phyloP scores from a whole-genome alignment of 2,329 filamentous ascomycete genomes.

The Neoscytalidium dimidiatum region DNA sequence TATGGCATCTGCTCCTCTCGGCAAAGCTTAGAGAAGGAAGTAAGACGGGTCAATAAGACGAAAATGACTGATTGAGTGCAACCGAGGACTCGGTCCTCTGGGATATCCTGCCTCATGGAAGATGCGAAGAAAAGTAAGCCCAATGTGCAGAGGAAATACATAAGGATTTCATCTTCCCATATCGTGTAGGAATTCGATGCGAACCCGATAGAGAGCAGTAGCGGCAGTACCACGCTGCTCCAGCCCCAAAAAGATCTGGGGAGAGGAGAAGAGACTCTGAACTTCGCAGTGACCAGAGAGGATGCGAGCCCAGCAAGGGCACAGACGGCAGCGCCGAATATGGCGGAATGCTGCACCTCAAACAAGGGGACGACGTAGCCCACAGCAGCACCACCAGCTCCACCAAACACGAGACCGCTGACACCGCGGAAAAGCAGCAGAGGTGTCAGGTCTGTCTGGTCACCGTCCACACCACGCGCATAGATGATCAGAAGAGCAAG shows the following conservation, averaged over 20 bases:
- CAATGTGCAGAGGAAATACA: slow-evolving; percentile 90
- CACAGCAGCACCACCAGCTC: slow-evolving; percentile 41
- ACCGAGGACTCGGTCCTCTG: slow-evolving; percentile 71
- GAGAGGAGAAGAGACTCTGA: slow-evolving; percentile 54
- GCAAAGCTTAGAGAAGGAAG: slow-evolving; percentile 88
- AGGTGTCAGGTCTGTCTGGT: slow-evolving; percentile 56
- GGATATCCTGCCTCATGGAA: slow-evolving; percentile 70
- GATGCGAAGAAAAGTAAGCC: slow-evolving; percentile 73
- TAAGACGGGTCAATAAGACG: slow-evolving; percentile 72
- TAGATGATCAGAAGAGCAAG: slow-evolving; percentile 73
- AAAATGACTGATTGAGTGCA: slow-evolving; percentile 86
- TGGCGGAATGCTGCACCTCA: slow-evolving; percentile 41
- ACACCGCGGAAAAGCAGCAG: slow-evolving; percentile 54
- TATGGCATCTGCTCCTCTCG: slow-evolving; percentile 98
- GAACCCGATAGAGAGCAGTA: slow-evolving; percentile 90
- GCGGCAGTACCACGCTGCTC: slow-evolving; percentile 75
- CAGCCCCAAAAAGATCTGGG: slow-evolving; percentile 87
- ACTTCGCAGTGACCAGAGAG: slow-evolving; percentile 43
- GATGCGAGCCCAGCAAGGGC: slow-evolving; percentile 42
- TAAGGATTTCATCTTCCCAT: slow-evolving; percentile 93
- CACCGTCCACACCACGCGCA: slow-evolving; percentile 58
- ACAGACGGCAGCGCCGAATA: slow-evolving; percentile 43
- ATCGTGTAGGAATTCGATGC: slow-evolving; percentile 98
- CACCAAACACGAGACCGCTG: slow-evolving; percentile 51
- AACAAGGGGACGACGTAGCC: slow-evolving; percentile 45